phyloP scores from a whole-genome alignment of 2,329 filamentous ascomycete genomes.

The Thermoascus crustaceus region DNA sequence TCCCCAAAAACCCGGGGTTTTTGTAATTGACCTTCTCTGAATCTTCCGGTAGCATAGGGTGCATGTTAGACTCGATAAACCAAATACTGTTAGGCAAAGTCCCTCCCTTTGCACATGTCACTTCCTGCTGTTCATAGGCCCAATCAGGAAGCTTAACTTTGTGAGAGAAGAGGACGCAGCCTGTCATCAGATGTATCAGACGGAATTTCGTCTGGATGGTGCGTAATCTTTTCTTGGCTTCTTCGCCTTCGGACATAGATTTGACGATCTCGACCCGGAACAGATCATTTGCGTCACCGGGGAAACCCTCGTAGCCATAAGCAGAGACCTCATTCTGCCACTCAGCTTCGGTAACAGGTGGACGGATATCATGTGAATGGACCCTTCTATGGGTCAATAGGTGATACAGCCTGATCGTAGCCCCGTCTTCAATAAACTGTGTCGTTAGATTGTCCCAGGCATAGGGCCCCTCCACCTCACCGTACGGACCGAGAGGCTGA shows the following conservation, averaged over 20 bases:
- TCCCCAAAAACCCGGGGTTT: slow-evolving; percentile 89
- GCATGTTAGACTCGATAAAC: slow-evolving; percentile 89
- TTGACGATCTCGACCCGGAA: slow-evolving; percentile 95
- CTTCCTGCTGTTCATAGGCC: slow-evolving; percentile 97
- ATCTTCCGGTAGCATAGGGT: slow-evolving; percentile 63
- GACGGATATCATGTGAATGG: slow-evolving; percentile 86
- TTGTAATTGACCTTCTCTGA: slow-evolving; percentile 95
- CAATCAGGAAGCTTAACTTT: slow-evolving; percentile 98
- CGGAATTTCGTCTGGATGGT: slow-evolving; percentile 97
- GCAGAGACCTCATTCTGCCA: slow-evolving; percentile 97
- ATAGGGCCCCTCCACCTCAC: slow-evolving; percentile 68
- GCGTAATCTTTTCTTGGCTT: slow-evolving; percentile 75
- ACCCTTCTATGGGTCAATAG: slow-evolving; percentile 74
- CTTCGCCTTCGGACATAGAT: slow-evolving; percentile 67
- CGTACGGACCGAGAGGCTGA: slow-evolving; percentile 70
- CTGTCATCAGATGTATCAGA: slow-evolving; percentile 92
- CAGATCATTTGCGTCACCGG: slow-evolving; percentile 91
- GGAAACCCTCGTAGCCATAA: slow-evolving; percentile 94
- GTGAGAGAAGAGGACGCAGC: slow-evolving; percentile 93
- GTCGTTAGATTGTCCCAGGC: slow-evolving; percentile 74
- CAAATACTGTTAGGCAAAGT: slow-evolving; percentile 94
- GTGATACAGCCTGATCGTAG: slow-evolving; percentile 77
- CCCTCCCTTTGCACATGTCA: slow-evolving; percentile 88
- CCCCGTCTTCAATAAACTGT: slow-evolving; percentile 68
- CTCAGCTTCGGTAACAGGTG: slow-evolving; percentile 75